phyloP scores from a whole-genome alignment of 495 filamentous ascomycete species.

The Cladorrhinum samala region DNA sequence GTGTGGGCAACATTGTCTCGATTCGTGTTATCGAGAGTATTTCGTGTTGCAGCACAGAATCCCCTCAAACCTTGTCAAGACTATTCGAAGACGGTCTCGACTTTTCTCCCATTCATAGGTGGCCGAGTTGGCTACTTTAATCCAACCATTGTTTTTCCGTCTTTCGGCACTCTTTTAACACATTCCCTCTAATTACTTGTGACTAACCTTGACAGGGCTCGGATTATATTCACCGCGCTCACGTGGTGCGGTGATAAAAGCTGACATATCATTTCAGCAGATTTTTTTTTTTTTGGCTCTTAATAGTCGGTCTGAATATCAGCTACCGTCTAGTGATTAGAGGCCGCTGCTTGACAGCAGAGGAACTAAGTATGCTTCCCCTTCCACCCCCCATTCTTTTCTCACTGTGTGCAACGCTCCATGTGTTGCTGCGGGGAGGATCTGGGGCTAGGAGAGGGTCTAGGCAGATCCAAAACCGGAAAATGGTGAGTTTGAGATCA shows the following conservation, averaged over 20 bases:
- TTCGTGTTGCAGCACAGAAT: too few relatives aligned
- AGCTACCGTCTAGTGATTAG: background rate
- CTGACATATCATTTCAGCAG: background rate
- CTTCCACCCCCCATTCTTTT: conserved; percentile 29
- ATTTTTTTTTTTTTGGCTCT: too few relatives aligned
- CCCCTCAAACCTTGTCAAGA: too few relatives aligned
- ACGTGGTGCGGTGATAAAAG: too few relatives aligned
- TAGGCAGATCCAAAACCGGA: too few relatives aligned
- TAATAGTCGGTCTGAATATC: background rate
- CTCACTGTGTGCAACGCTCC: conserved; percentile 39
- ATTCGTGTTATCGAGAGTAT: too few relatives aligned
- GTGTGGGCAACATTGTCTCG: background rate
- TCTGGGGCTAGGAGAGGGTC: background rate
- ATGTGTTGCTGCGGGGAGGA: conserved; percentile 39
- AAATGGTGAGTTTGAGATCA: background rate
- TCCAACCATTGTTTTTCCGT: background rate
- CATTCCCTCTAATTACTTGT: too few relatives aligned
- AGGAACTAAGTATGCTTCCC: background rate
- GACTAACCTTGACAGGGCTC: too few relatives aligned
- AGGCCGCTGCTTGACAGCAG: background rate
- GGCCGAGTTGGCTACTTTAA: background rate
- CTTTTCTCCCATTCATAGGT: background rate
- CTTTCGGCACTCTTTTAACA: too few relatives aligned
- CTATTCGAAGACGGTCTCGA: too few relatives aligned
- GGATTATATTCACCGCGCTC: too few relatives aligned